Evolutionary conservation across 2,329 filamentous ascomycete genomes (phyloP).

Genomic region (Diaporthe sp.): DNA sequence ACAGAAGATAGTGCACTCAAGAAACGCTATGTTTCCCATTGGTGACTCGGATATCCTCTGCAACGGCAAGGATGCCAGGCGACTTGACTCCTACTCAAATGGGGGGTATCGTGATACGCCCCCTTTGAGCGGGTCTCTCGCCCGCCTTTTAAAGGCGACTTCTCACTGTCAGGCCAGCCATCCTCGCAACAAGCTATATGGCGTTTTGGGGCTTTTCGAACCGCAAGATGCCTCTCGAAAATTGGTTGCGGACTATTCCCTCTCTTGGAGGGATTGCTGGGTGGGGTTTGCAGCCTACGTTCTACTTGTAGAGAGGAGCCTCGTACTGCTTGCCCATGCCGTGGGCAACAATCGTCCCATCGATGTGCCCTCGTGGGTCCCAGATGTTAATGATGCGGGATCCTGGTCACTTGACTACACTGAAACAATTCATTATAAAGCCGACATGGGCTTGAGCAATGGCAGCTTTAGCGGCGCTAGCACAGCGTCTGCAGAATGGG

Average conservation of each 20-base stretch:
- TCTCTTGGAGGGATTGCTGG: neutral
- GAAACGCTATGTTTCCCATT: neutral
- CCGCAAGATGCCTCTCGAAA: neutral
- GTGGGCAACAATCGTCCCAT: neutral
- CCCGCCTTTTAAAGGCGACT: neutral
- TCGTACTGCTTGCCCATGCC: neutral
- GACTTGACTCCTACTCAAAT: neutral
- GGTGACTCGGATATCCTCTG: neutral
- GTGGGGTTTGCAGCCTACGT: neutral
- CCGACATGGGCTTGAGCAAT: too few species aligned
- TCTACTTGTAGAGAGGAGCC: neutral
- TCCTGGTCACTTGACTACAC: neutral
- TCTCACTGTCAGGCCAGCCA: neutral
- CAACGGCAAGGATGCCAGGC: neutral
- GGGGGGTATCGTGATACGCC: too few species aligned
- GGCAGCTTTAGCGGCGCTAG: too few species aligned
- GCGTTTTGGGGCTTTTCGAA: neutral
- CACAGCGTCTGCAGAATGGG: too few species aligned
- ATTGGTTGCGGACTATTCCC: neutral
- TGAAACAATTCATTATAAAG: too few species aligned
- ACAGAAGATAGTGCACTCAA: too few species aligned
- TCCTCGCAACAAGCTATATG: neutral
- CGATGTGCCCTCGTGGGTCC: neutral
- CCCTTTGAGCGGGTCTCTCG: neutral
- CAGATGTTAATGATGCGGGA: neutral